Percentiles rank a stretch among this genome's conserved stretches.
Evolutionary conservation across 139 green algal genomes (phyloP).

Genomic region (Volvox reticuliferus): DNA sequence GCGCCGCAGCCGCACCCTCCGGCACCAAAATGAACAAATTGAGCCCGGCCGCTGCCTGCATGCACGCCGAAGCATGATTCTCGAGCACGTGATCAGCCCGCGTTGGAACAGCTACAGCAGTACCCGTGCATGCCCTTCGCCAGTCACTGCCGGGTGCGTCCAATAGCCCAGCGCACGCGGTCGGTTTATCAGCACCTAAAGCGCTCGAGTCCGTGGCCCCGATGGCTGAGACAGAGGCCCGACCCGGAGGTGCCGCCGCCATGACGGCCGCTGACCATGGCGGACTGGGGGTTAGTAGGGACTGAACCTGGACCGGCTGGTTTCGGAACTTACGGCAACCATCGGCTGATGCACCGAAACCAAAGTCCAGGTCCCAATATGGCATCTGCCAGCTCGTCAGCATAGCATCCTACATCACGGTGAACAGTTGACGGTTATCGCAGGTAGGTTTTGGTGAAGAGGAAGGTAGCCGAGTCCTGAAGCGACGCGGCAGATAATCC

Average conservation of each 20-base stretch:
- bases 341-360: background rate
- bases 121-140: too few relatives aligned
- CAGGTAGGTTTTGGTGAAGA: background rate
- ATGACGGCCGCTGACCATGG: conserved; percentile 59
- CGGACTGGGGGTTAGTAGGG: conserved; percentile 42
- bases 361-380: conserved; percentile 60
- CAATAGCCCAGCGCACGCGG: too few relatives aligned
- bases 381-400: conserved; percentile 58
- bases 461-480: too few relatives aligned
- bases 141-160: too few relatives aligned
- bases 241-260: conserved; percentile 12
- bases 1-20: conserved; percentile 22
- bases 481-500: too few relatives aligned
- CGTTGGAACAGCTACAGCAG: too few relatives aligned
- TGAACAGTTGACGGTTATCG: background rate
- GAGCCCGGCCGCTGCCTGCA: background rate
- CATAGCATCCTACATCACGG: conserved; percentile 54
- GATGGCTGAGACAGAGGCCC: background rate
- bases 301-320: conserved; percentile 44
- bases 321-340: background rate
- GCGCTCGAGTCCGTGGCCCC: too few relatives aligned
- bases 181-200: too few relatives aligned
- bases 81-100: too few relatives aligned
- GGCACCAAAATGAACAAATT: conserved; percentile 51
- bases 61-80: background rate